Percentiles rank a stretch among this genome's conserved stretches.
These are phyloP conservation scores for Nicotiana tabacum DNA, from an alignment of 257 asterid genomes.

Conservation along the genomic window DNA sequence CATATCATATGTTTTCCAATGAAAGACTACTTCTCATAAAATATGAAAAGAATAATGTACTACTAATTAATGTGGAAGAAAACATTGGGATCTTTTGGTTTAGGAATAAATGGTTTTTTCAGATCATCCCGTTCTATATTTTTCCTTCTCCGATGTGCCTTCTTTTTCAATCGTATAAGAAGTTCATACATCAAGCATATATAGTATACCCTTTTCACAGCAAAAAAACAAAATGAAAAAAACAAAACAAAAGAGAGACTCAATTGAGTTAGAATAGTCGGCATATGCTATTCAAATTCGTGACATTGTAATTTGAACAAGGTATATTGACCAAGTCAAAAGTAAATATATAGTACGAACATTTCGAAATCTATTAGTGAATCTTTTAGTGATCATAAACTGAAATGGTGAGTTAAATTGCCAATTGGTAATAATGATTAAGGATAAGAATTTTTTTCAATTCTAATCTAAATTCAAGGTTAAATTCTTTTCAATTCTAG, in stretches of 20 bases:
- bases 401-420: background rate
- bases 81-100: background rate
- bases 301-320: background rate
- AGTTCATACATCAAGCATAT: too few relatives aligned
- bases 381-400: background rate
- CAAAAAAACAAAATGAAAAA: too few relatives aligned
- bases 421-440: too few relatives aligned
- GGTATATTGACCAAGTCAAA: background rate
- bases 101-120: background rate
- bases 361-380: background rate
- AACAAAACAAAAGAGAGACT: background rate
- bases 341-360: background rate
- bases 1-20: background rate
- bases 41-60: too few relatives aligned
- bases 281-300: background rate
- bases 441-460: too few relatives aligned
- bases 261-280: background rate
- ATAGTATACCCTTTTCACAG: background rate
- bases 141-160: background rate
- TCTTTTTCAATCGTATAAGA: background rate
- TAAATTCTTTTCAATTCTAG: too few relatives aligned
- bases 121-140: too few relatives aligned
- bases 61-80: background rate
- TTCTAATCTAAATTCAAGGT: too few relatives aligned
- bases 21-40: background rate